Evolutionary conservation across 805 yeast species (phyloP), one percentile per base, ranked within the genome.

Genomic region (Middelhovenomyces tepae): DNA sequence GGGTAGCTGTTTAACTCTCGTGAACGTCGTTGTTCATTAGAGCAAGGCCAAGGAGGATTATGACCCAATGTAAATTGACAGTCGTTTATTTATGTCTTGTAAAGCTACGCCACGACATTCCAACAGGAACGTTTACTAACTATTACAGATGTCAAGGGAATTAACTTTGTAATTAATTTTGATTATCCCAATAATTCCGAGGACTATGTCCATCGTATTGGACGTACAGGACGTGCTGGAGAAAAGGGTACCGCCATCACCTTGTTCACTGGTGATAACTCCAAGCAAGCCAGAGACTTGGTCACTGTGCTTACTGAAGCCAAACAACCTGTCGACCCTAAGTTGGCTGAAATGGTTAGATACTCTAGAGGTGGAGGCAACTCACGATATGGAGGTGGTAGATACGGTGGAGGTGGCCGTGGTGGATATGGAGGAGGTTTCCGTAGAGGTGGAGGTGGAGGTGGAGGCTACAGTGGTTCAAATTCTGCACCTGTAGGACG

Each of bases 201-300:
- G 71, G 97, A 91, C 67, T 89, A 89, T 60, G 96, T 89, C 44
- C 98, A 89, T 63, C 78, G 98, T 69, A 91, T 89, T 56, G 98
- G 98, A 63, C 87, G 96, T 75, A 87, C 98, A 45, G 98, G 98
- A 60, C 85, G 98, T 75, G 98, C 96, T 47, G 97, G 97, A 60
- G 78, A 86, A 43, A 70, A 71, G 43, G 98, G 98, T 73, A 87
- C 91, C 42, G 96, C 98, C 36, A 75, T 86, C 46, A 84, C 97
- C 6, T 75, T 89, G 60, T 91, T 91, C 73, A 85, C 96, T 39
- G 81, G 75, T 45, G 87, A 70, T 46, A 84, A 86, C 69, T 67
- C 84, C 50, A 75, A 80, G 65, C 73, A 86, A 62, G 96, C 97
- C 48, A 81, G 83, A 51, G 91, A 85, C 53, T 72, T 91, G 56